phyloP scores from a whole-genome alignment of 768 basidiomycete species.

The Boletus reticulatus region DNA sequence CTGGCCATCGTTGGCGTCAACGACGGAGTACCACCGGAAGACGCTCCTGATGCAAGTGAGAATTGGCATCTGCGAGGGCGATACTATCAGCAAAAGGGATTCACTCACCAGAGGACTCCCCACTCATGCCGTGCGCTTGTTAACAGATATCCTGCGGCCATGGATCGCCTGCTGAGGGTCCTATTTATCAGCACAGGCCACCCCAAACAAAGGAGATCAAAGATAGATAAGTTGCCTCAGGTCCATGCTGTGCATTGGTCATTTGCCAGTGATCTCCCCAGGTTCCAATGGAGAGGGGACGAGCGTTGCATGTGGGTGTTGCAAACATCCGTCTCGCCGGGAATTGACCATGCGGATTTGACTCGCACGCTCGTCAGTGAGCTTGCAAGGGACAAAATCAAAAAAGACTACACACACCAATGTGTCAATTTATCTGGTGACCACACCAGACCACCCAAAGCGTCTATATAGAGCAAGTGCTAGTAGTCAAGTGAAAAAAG shows the following conservation, averaged over 20 bases:
- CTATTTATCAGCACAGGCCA: neutral
- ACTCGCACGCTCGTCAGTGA: neutral
- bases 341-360: neutral
- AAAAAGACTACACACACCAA: neutral
- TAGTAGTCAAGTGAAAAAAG: conserved; percentile 16
- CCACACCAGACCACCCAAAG: conserved; percentile 8
- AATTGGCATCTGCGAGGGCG: neutral
- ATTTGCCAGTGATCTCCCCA: neutral
- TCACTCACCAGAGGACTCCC: neutral
- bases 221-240: neutral
- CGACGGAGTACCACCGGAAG: neutral
- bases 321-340: neutral
- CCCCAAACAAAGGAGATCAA: neutral
- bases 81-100: neutral
- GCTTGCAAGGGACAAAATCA: neutral
- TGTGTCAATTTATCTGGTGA: neutral
- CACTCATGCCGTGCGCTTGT: neutral
- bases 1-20: neutral
- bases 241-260: neutral
- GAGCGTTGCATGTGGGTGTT: neutral
- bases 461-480: conserved; percentile 22
- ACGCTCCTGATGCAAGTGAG: neutral
- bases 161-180: neutral
- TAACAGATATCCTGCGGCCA: no score
- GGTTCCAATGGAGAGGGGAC: neutral